Evolutionary conservation across 2,329 filamentous ascomycete genomes (phyloP).

Genomic region (Claviceps fusiformis): DNA sequence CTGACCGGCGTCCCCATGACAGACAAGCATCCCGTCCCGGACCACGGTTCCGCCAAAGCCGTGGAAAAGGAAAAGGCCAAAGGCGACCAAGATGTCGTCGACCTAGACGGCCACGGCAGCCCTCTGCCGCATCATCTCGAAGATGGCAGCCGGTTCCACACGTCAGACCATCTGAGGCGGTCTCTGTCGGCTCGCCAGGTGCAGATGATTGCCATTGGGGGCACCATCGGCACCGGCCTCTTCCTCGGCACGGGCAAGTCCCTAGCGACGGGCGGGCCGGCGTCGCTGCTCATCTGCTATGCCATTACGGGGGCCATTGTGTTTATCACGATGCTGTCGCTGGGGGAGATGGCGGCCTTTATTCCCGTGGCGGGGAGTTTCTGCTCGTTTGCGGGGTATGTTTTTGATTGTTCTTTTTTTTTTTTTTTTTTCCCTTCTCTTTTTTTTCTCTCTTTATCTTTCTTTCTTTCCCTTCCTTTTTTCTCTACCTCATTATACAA

Average conservation of each 20-base stretch:
- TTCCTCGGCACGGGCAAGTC: constrained; percentile 50
- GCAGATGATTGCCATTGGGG: constrained; percentile 53
- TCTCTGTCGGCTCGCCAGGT: constrained; percentile 48
- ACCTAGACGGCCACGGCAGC: not conserved
- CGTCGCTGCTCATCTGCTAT: constrained; percentile 40
- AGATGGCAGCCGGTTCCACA: not conserved
- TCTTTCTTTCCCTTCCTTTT: not conserved
- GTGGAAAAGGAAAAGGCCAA: not conserved
- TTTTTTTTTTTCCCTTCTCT: no score
- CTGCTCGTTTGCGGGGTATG: constrained; percentile 31
- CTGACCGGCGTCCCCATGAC: not conserved
- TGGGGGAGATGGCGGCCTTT: constrained; percentile 48
- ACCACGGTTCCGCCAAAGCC: not conserved
- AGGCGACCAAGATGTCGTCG: not conserved
- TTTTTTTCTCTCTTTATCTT: no score
- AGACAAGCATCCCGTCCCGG: not conserved
- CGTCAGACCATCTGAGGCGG: constrained; percentile 29
- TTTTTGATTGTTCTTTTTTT: no score
- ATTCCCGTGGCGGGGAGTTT: constrained; percentile 39
- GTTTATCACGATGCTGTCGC: constrained; percentile 42
- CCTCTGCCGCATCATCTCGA: not conserved
- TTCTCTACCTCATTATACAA: no score
- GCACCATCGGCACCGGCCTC: constrained; percentile 46
- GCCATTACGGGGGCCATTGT: constrained; percentile 43
- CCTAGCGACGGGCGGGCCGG: constrained; percentile 45